Conservation (phyloP, 139 green algal genomes). For the Spirogloea muscicola region DNA sequence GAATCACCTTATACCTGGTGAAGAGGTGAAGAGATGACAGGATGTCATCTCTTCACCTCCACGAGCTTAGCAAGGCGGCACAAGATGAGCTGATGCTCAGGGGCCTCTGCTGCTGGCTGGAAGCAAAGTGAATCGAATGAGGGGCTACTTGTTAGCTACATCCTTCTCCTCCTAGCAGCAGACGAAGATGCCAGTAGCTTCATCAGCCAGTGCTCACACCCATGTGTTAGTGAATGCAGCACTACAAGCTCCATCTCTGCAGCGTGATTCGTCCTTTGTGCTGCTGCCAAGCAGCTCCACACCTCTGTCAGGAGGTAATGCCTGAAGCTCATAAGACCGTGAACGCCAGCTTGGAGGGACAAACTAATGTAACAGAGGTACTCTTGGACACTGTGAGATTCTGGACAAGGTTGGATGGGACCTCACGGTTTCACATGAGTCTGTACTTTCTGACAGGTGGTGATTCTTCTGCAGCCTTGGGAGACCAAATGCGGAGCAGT, state of each 20-base stretch:
- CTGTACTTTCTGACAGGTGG: constrained; percentile 10
- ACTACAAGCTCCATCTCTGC: constrained; percentile 34
- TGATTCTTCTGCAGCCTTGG: constrained; percentile 16
- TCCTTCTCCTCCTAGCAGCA: background rate
- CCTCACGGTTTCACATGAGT: background rate
- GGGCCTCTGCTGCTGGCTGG: background rate
- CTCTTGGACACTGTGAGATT: too few relatives aligned
- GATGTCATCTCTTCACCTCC: too few relatives aligned
- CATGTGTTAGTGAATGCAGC: constrained; percentile 9
- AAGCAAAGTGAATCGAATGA: background rate
- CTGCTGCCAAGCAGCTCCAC: constrained; percentile 22
- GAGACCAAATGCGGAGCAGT: constrained; percentile 12
- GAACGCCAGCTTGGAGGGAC: too few relatives aligned
- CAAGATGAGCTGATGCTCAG: background rate
- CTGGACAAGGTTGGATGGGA: background rate
- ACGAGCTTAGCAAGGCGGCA: background rate
- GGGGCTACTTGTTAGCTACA: background rate
- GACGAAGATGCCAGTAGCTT: background rate
- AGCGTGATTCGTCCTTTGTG: constrained; percentile 37
- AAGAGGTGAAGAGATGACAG: background rate
- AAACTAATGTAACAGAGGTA: too few relatives aligned
- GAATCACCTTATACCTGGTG: too few relatives aligned
- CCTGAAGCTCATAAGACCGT: too few relatives aligned
- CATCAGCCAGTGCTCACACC: background rate
- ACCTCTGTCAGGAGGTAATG: background rate